phyloP scores from a whole-genome alignment of 176 grass and related monocot genomes.

The Alloteropsis semialata region DNA sequence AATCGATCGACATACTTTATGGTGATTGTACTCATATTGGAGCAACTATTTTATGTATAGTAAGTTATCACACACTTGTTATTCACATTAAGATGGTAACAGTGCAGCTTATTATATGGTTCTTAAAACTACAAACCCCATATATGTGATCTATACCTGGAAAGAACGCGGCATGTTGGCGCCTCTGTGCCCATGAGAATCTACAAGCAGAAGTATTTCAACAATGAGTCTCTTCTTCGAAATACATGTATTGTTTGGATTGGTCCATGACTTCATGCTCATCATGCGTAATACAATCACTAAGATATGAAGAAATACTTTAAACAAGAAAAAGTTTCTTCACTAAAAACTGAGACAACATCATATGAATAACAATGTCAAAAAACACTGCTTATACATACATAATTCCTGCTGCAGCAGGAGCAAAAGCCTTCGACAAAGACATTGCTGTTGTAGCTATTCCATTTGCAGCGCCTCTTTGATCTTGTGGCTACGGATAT shows the following conservation, averaged over 20 bases:
- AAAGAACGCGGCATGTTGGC: conserved; percentile 48
- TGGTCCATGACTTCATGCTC: not conserved
- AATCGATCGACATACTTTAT: not conserved
- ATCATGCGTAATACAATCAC: not conserved
- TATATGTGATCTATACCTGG: conserved; percentile 31
- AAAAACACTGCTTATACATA: conserved; percentile 26
- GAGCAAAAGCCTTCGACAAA: conserved; percentile 71
- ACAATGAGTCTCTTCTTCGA: not conserved
- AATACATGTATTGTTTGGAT: not conserved
- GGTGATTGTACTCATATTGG: not conserved
- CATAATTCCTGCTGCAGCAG: conserved; percentile 61
- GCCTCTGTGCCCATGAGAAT: conserved; percentile 71
- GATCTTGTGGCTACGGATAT: conserved; percentile 56
- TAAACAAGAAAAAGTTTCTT: not conserved
- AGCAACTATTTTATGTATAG: not conserved
- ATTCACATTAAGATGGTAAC: not conserved
- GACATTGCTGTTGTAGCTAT: conserved; percentile 75
- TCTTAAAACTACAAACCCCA: not conserved
- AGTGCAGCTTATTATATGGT: not conserved
- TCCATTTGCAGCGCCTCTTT: conserved; percentile 90
- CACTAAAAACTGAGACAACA: not conserved
- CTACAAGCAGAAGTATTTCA: conserved; percentile 25
- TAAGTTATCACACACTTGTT: not conserved
- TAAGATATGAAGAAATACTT: not conserved
- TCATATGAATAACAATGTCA: not conserved